Base-by-base conservation (phyloP, 495 filamentous ascomycete species). In the Lasiosphaeria ovina region DNA sequence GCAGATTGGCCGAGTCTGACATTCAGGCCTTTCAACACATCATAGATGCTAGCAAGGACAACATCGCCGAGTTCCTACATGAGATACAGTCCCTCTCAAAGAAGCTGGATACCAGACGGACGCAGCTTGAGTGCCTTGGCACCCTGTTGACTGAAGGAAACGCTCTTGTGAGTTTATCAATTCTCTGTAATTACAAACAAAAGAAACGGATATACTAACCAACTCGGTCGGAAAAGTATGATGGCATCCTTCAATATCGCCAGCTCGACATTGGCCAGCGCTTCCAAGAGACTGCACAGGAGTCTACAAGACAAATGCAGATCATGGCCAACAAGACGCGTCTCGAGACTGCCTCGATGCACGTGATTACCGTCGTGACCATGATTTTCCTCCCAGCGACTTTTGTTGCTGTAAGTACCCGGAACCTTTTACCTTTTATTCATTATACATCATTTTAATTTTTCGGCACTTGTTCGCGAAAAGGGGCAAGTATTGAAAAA, bases 341-440 rank as follows among this genome's bases (percentile, higher is more conserved):
- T 50, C 58, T 71, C 49, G 69, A 69, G 55, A 72, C 69, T 8
- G 62, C 62, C 14, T 75, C 70, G 16, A 79, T 78, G 77, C 62
- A 73, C 35, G 69, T 76, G 51, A 78, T 79, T 35, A 77, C 77
- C 0, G 54, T 74, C 1, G 75, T 79, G 12, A 78, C 76, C 1
- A 61, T 79, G 11, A 68, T 78, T 38, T 79, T 74, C 65, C 66
- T 79, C 2, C 77, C 77, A 34, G 74, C 64, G n/a, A 79, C 76
- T 3, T 79, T 78, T 54, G 69, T 79, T 12, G 58, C 58, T 34
- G 58, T 61, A 54, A 34, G 58, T 48, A n/a, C n/a, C n/a, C n/a
- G n/a, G n/a, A n/a, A n/a, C n/a, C n/a, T n/a, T n/a, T n/a, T n/a
- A n/a, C n/a, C n/a, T n/a, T n/a, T n/a, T n/a, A n/a, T n/a, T n/a